Evolutionary conservation across 805 yeast species (phyloP).

Genomic region (Zygosaccharomyces rouxii): DNA sequence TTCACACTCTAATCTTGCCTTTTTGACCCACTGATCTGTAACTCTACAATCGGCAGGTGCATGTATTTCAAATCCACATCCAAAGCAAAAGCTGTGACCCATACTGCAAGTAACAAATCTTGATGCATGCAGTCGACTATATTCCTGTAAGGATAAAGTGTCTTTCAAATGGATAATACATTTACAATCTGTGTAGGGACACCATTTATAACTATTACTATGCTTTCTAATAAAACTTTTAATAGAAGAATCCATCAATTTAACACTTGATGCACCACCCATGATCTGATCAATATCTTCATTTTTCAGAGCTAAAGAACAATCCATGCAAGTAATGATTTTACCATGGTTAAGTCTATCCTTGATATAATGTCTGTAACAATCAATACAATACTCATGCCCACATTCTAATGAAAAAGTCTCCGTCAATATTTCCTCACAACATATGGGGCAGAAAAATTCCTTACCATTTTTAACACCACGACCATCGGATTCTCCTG

Average conservation of each 20-base stretch:
- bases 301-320: constrained; percentile 39
- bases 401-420: constrained; percentile 58
- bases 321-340: constrained; percentile 63
- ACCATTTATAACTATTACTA: constrained; percentile 54
- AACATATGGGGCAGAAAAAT: constrained; percentile 66
- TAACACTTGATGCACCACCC: constrained; percentile 34
- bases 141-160: constrained; percentile 27
- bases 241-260: constrained; percentile 37
- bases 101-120: constrained; percentile 68
- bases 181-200: constrained; percentile 81
- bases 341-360: constrained; percentile 42
- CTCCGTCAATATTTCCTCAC: constrained; percentile 44
- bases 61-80: constrained; percentile 73
- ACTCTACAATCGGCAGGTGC: constrained; percentile 77
- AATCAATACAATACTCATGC: constrained; percentile 64
- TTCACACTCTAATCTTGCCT: constrained; percentile 82
- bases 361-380: constrained; percentile 60
- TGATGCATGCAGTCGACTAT: constrained; percentile 33
- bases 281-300: constrained; percentile 41
- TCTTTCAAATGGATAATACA: constrained; percentile 46
- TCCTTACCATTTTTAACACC: constrained; percentile 21
- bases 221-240: constrained; percentile 51
- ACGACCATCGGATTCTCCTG: constrained; percentile 6
- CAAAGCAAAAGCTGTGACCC: constrained; percentile 71
- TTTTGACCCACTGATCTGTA: constrained; percentile 66